These are phyloP conservation scores for Neoboletus magnificus DNA, from an alignment of 768 basidiomycete genomes.

Conservation along the genomic window DNA sequence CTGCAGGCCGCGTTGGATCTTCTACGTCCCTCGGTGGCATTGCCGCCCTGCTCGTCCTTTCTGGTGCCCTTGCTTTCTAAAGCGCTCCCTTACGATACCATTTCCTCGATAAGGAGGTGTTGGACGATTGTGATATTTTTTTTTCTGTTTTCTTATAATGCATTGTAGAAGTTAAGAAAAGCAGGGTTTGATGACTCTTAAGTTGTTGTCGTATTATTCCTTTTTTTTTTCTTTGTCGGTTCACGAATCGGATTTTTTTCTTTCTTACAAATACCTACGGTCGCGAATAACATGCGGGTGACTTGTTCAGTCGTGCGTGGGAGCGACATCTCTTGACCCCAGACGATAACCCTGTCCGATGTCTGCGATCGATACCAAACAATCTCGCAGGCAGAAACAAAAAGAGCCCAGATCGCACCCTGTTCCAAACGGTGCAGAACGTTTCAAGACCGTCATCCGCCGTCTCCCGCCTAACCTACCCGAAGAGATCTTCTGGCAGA, in stretches of 20 bases:
- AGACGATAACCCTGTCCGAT: background rate
- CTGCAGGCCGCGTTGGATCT: conserved; percentile 22
- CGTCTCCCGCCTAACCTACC: conserved; percentile 90
- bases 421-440: conserved; percentile 40
- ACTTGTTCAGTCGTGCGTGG: background rate
- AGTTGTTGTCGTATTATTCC: conserved; percentile 22
- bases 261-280: background rate
- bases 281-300: background rate
- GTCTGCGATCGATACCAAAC: conserved; percentile 20
- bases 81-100: conserved; percentile 2
- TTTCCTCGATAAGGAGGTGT: background rate
- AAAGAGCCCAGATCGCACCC: conserved; percentile 34
- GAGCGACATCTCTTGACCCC: background rate
- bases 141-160: background rate
- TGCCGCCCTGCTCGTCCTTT: conserved; percentile 20
- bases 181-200: conserved; percentile 2
- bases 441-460: conserved; percentile 85
- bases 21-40: conserved; percentile 19
- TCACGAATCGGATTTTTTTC: conserved; percentile 1
- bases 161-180: conserved; percentile 2
- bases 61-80: conserved; percentile 22
- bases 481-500: conserved; percentile 91
- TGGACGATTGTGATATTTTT: conserved; percentile 6
- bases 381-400: conserved; percentile 24
- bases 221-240: conserved; percentile 5